Base-by-base conservation (phyloP, 2,329 filamentous ascomycete genomes). In the Diaporthe ampelina region DNA sequence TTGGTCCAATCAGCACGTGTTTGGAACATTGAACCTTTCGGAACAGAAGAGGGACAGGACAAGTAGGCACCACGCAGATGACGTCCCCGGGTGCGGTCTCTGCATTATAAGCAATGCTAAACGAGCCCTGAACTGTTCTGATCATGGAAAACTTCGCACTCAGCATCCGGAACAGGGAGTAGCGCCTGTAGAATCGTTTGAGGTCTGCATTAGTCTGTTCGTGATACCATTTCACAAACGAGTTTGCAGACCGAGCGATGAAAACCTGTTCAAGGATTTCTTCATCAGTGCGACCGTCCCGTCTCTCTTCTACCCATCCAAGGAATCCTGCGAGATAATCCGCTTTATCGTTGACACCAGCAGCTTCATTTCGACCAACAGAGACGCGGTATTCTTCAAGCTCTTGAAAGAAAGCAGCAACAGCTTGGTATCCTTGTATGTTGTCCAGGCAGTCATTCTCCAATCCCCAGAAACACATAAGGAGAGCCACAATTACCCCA, bases 361-460 rank as follows among this genome's bases (percentile, higher is more conserved):
- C 15, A 24, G 21, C 11, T 37, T 40, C 11, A 37, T 6, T 0
- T 0, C 11, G 21, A 58, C 32, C 11, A 21, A 58, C 21, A 24
- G 21, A 58, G 2, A 37, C 8, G 32, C 21, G 5, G 10, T 24
- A 58, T 10, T 37, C 21, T 21, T 40, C 21, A 15, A 58, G 56
- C 56, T 58, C 56, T 24, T 9, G 32, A 7, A 58, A 24, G 1
- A 40, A 40, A 15, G 32, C 10, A 35, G 32, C 29, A 37, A 40
- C 21, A 0, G 2, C 15, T 8, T 1, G 0, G 17, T 37, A 58
- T 7, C 6, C 21, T 1, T 17, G 0, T 17, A 37, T 21, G 56
- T 37, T 7, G 15, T 58, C 56, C 56, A 58, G 15, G 15, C 17
- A 3, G 6, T 43, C 40, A 15, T 17, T 3, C 13, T 15, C 15